Conservation (phyloP, 192 early-diverging fungal species). For the Podila minutissima region DNA sequence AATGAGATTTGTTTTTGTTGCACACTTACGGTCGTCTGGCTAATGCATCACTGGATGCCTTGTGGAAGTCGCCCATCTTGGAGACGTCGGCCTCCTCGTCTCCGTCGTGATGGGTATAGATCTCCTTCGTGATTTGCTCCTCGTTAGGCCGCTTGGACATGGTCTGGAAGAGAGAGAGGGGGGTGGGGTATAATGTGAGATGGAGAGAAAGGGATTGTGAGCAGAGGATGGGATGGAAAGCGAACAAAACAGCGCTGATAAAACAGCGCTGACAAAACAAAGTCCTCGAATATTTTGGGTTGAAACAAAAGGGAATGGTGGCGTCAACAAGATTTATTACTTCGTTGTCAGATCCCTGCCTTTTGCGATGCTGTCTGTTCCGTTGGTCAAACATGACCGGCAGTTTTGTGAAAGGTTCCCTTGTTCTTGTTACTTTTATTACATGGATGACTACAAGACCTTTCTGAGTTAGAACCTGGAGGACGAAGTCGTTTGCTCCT, state of each 20-base stretch:
- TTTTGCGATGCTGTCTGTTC: too few relatives aligned
- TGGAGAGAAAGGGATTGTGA: background rate
- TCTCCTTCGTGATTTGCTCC: constrained; percentile 28
- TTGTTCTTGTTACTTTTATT: background rate
- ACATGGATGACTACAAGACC: background rate
- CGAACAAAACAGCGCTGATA: too few relatives aligned
- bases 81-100: constrained; percentile 3
- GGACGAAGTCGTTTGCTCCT: constrained; percentile 4
- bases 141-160: constrained; percentile 47
- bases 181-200: background rate
- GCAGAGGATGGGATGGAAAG: too few relatives aligned
- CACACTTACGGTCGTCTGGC: constrained; percentile 27
- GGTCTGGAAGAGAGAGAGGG: background rate
- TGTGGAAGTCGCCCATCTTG: constrained; percentile 17
- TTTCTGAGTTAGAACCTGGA: too few relatives aligned
- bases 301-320: too few relatives aligned
- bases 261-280: too few relatives aligned
- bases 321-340: too few relatives aligned
- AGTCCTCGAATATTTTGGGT: too few relatives aligned
- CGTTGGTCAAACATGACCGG: too few relatives aligned
- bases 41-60: constrained; percentile 22
- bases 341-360: too few relatives aligned
- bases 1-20: background rate
- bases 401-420: too few relatives aligned
- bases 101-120: constrained; percentile 18